Evolutionary conservation across 768 basidiomycete genomes (phyloP).

Genomic region (Lactarius sp.): DNA sequence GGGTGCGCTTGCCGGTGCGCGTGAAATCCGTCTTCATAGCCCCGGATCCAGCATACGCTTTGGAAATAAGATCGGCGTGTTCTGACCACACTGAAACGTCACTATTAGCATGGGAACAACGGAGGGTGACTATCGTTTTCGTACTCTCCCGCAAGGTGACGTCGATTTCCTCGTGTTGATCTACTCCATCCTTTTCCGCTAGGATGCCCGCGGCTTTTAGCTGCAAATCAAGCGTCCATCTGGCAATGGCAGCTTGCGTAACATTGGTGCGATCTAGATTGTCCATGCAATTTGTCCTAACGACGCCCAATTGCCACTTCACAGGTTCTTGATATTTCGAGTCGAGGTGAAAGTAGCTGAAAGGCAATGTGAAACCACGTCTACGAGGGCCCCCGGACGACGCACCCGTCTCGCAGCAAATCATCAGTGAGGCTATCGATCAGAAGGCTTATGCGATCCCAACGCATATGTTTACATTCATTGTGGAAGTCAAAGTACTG

Average conservation of each 20-base stretch:
- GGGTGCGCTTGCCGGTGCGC: constrained; percentile 84
- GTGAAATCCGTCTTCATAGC: constrained; percentile 97
- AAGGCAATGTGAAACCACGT: neutral
- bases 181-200: constrained; percentile 62
- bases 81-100: constrained; percentile 87
- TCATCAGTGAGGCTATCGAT: constrained; percentile 73
- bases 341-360: constrained; percentile 76
- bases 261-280: constrained; percentile 96
- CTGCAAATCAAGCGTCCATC: constrained; percentile 77
- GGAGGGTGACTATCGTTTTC: constrained; percentile 29
- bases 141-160: constrained; percentile 83
- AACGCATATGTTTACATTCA: constrained; percentile 92
- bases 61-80: constrained; percentile 86
- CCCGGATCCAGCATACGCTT: constrained; percentile 91
- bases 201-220: constrained; percentile 70
- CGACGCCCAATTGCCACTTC: constrained; percentile 64
- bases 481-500: constrained; percentile 97
- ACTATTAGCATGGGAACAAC: constrained; percentile 11
- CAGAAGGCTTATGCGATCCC: constrained; percentile 84
- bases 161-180: constrained; percentile 76
- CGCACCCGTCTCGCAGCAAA: constrained; percentile 63
- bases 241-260: constrained; percentile 86
- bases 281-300: constrained; percentile 98
- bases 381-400: neutral
- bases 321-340: constrained; percentile 42